These are phyloP conservation scores for Aspergillus versicolor DNA, from an alignment of 2,329 filamentous ascomycete genomes.

Conservation along the genomic window DNA sequence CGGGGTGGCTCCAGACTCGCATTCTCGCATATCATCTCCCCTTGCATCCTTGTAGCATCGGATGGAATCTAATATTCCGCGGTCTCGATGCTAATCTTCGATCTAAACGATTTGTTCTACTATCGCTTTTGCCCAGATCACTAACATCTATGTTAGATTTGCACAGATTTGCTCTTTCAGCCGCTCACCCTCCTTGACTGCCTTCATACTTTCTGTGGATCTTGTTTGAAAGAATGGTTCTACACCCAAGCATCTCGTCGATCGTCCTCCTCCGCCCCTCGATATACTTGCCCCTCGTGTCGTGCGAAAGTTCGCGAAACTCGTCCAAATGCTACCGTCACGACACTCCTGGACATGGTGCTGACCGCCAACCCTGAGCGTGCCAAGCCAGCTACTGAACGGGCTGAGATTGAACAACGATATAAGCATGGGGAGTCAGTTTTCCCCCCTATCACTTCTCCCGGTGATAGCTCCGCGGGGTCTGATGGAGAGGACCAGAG, in stretches of 20 bases:
- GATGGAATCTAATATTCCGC: neutral
- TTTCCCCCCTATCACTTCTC: slow-evolving; percentile 57
- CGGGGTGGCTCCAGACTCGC: slow-evolving; percentile 4
- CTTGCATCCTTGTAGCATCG: slow-evolving; percentile 1
- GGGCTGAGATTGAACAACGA: slow-evolving; percentile 69
- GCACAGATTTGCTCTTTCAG: slow-evolving; percentile 90
- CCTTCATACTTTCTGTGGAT: slow-evolving; percentile 92
- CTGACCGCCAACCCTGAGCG: slow-evolving; percentile 76
- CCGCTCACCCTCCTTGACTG: slow-evolving; percentile 90
- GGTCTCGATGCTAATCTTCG: neutral
- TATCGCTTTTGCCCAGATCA: neutral
- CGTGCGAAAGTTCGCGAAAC: slow-evolving; percentile 83
- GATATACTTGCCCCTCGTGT: slow-evolving; percentile 90
- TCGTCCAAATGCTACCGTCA: slow-evolving; percentile 85
- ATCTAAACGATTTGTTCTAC: neutral
- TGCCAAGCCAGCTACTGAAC: slow-evolving; percentile 68
- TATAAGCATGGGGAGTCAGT: slow-evolving; percentile 84
- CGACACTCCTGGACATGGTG: slow-evolving; percentile 85
- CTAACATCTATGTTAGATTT: slow-evolving; percentile 64
- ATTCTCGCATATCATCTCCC: slow-evolving; percentile 1
- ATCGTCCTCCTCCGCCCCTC: slow-evolving; percentile 49
- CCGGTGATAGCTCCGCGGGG: slow-evolving; percentile 38
- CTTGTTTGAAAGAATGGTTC: slow-evolving; percentile 96
- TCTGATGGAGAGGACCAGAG: slow-evolving; percentile 64
- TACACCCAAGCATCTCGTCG: slow-evolving; percentile 65